Percentiles rank a stretch among this genome's conserved stretches.
phyloP scores from a whole-genome alignment of 495 filamentous ascomycete species.

The Lasiosphaeria hispida region DNA sequence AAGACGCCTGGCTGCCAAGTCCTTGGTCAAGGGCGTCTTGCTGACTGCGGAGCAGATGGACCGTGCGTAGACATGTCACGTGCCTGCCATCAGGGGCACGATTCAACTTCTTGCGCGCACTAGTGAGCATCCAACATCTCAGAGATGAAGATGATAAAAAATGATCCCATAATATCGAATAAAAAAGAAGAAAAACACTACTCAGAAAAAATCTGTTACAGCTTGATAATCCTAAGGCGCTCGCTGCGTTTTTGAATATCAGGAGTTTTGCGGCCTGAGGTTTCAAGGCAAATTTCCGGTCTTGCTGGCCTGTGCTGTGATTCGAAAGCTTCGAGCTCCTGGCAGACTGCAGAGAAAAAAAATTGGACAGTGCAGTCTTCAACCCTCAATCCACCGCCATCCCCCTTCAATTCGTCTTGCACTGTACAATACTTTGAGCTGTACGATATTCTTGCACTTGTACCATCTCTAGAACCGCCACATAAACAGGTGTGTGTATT shows the following conservation, averaged over 20 bases:
- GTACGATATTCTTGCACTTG: slow-evolving; percentile 12
- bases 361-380: slow-evolving; percentile 1
- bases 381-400: slow-evolving; percentile 12
- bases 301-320: slow-evolving; percentile 19
- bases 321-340: neutral
- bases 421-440: slow-evolving; percentile 13
- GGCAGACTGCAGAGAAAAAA: neutral
- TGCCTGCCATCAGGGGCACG: too few relatives aligned
- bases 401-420: slow-evolving; percentile 21
- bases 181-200: too few relatives aligned
- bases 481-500: slow-evolving; percentile 6
- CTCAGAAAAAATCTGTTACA: too few relatives aligned
- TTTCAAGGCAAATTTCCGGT: slow-evolving; percentile 8
- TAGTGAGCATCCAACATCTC: too few relatives aligned
- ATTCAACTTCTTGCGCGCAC: too few relatives aligned
- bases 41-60: neutral
- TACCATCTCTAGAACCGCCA: neutral
- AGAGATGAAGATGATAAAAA: too few relatives aligned
- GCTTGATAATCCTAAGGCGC: too few relatives aligned
- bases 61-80: neutral
- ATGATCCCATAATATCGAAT: too few relatives aligned
- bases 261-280: slow-evolving; percentile 11
- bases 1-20: neutral
- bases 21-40: slow-evolving; percentile 6
- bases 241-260: too few relatives aligned